phyloP scores from a whole-genome alignment of 495 filamentous ascomycete species.

The Daldinia childiae region DNA sequence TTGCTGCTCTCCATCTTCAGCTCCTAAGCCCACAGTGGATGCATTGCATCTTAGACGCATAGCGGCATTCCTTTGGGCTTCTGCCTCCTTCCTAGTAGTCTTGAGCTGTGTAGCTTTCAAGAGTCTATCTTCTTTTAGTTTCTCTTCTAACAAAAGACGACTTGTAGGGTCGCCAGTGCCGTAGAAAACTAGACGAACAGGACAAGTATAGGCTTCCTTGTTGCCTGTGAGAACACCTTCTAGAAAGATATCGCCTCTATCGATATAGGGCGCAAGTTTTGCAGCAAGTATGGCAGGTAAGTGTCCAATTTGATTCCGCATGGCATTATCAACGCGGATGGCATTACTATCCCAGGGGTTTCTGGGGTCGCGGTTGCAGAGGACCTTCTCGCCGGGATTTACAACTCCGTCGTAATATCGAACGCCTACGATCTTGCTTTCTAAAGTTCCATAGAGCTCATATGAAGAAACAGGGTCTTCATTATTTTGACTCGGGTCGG shows the following conservation, averaged over 20 bases:
- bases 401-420: conserved; percentile 80
- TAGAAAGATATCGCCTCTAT: conserved; percentile 60
- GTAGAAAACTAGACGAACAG: conserved; percentile 71
- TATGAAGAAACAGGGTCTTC: conserved; percentile 44
- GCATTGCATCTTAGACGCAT: conserved; percentile 49
- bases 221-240: conserved; percentile 73
- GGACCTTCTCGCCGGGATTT: conserved; percentile 74
- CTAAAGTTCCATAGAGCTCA: conserved; percentile 49
- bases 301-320: conserved; percentile 81
- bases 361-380: conserved; percentile 71
- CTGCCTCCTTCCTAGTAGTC: conserved; percentile 61
- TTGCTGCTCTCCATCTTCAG: conserved; percentile 46
- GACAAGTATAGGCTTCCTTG: conserved; percentile 74
- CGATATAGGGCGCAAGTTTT: conserved; percentile 78
- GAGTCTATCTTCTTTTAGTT: conserved; percentile 70
- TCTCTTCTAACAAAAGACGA: conserved; percentile 62
- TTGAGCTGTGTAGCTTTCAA: conserved; percentile 58
- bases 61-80: conserved; percentile 50
- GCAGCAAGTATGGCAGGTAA: conserved; percentile 70
- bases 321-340: conserved; percentile 82
- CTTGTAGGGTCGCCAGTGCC: conserved; percentile 66
- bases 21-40: conserved; percentile 46
- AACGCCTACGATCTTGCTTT: conserved; percentile 81
- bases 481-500: conserved; percentile 62
- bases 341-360: conserved; percentile 84